Evolutionary conservation across 2,329 filamentous ascomycete species (phyloP), one percentile per base, ranked within the genome.

Genomic region (Colletotrichum karsti): DNA sequence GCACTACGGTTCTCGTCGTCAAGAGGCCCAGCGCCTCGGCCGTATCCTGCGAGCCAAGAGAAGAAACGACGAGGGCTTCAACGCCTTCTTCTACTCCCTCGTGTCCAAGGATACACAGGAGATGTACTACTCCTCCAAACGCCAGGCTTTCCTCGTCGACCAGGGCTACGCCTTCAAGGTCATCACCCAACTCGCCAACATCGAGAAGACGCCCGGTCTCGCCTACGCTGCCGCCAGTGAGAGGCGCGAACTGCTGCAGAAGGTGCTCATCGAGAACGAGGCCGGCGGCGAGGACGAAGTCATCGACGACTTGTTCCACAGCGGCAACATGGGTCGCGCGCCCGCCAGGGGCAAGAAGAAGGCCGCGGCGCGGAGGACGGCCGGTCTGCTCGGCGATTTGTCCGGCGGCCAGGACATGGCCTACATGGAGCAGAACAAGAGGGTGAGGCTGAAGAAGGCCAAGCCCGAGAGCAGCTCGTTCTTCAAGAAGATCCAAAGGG

Each of bases 121-220:
- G 79, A 98, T 99, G 95, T 96, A 91, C 77, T 99, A 97, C 79
- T 98, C 95, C 0, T 95, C 94, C 4, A 98, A 98, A 80, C 89
- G 96, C 9, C 96, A 99, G 80, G 95, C 96, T 1, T 99, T 99
- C 83, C 85, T 99, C 1, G 95, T 99, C 22, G 96, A 99, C 72
- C 96, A 99, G 80, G 96, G 96, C 9, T 99, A 99, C 77, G 95
- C 96, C 0, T 99, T 99, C 87, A 98, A 98, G 78, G 95, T 98
- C 70, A 99, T 99, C 77, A 99, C 96, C 0, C 94, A 97, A 75
- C 86, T 99, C 7, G 92, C 95, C 75, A 96, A 95, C 56, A 94
- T 99, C 71, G 93, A 98, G 69, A 89, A 93, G 67, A 92, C 95
- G 59, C 90, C 92, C 0, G 90, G 91, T 0, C 87, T 99, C 2